Evolutionary conservation across 148 eudicot species (phyloP).

Genomic region (Chenopodium suecicum): DNA sequence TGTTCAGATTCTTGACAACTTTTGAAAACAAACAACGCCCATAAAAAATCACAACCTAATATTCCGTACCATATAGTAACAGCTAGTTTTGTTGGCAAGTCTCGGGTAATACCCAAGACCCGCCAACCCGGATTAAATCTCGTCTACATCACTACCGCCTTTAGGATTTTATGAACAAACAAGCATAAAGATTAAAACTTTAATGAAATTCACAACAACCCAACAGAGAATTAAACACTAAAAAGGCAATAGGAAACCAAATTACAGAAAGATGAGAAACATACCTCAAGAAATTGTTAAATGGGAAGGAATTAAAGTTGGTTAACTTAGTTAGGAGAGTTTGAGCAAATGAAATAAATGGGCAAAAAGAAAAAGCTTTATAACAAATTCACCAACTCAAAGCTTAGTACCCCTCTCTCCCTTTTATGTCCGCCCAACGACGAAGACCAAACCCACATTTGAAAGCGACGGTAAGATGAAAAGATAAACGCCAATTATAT

Average conservation of each 20-base stretch:
- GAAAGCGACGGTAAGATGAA: slow-evolving; percentile 37
- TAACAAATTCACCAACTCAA: slow-evolving; percentile 14
- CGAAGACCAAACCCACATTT: slow-evolving; percentile 34
- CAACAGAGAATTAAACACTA: not conserved
- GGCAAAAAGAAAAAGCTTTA: not conserved
- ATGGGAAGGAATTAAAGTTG: slow-evolving; percentile 3
- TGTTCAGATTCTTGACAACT: not conserved
- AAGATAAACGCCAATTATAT: slow-evolving; percentile 15
- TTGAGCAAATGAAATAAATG: slow-evolving; percentile 1
- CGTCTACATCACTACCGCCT: not conserved
- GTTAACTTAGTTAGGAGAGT: not conserved
- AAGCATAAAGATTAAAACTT: slow-evolving; percentile 19
- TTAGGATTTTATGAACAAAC: not conserved
- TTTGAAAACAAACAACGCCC: not conserved
- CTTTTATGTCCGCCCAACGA: slow-evolving; percentile 40
- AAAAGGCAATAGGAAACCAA: not conserved
- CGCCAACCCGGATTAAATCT: too few relatives aligned
- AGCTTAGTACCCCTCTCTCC: slow-evolving; percentile 22
- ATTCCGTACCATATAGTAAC: too few relatives aligned
- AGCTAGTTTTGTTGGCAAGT: too few relatives aligned
- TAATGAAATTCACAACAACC: slow-evolving; percentile 17
- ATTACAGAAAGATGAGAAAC: not conserved
- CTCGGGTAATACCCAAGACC: too few relatives aligned
- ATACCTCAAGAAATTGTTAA: slow-evolving; percentile 35
- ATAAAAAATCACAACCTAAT: not conserved